phyloP scores from a whole-genome alignment of 805 yeast genomes.

The Wickerhamomyces alni region DNA sequence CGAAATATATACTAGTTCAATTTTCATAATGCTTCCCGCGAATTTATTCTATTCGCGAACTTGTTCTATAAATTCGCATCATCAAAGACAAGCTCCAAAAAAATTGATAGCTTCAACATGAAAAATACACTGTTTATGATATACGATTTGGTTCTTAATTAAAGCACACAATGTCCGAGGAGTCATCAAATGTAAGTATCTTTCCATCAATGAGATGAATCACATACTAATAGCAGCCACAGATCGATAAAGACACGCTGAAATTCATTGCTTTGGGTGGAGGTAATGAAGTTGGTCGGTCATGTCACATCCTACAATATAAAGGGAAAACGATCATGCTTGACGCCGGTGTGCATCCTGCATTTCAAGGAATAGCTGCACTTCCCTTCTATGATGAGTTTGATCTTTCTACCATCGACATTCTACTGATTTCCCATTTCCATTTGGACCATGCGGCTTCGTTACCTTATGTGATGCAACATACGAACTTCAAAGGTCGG shows the following conservation, averaged over 20 bases:
- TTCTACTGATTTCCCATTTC: constrained; percentile 86
- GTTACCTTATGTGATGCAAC: constrained; percentile 95
- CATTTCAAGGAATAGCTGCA: constrained; percentile 81
- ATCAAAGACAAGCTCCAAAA: too few relatives aligned
- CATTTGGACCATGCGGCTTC: constrained; percentile 98
- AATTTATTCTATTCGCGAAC: too few relatives aligned
- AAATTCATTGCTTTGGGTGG: constrained; percentile 92
- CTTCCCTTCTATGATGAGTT: constrained; percentile 94
- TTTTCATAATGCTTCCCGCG: too few relatives aligned
- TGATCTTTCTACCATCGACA: constrained; percentile 82
- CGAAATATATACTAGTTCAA: too few relatives aligned
- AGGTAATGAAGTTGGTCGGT: constrained; percentile 96
- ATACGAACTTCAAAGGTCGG: constrained; percentile 88
- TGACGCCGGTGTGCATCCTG: constrained; percentile 99
- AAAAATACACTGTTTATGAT: too few relatives aligned
- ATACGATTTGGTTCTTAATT: too few relatives aligned
- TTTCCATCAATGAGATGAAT: too few relatives aligned
- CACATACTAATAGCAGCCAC: too few relatives aligned
- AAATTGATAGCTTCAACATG: too few relatives aligned
- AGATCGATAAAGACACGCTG: constrained; percentile 28
- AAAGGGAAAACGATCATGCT: constrained; percentile 94
- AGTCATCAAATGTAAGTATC: not conserved
- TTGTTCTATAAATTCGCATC: too few relatives aligned
- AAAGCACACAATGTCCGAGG: too few relatives aligned
- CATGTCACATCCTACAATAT: constrained; percentile 88